A percentile compares a stretch with the other conserved stretches of the same genome.
Evolutionary conservation across 2,329 filamentous ascomycete species (phyloP).

Genomic region (Beauveria sp.): DNA sequence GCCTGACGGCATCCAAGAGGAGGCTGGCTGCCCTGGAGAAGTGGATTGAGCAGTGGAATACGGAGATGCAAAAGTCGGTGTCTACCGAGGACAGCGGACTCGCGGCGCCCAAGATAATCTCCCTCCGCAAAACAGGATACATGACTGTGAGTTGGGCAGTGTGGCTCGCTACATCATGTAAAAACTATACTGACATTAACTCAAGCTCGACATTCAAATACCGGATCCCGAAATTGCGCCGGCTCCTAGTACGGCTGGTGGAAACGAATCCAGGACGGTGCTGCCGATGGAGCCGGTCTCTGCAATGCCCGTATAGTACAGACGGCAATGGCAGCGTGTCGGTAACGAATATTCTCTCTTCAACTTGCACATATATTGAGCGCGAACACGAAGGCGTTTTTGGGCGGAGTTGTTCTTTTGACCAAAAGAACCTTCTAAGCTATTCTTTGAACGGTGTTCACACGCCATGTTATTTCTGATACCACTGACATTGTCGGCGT

Average conservation of each 20-base stretch:
- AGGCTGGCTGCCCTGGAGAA: constrained; percentile 62
- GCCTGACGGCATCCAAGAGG: constrained; percentile 67
- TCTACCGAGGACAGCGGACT: constrained; percentile 40
- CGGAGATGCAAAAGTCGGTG: constrained; percentile 51
- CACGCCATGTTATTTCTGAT: constrained; percentile 3
- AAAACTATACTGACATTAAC: neutral
- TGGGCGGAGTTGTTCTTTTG: neutral
- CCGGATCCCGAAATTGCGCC: constrained; percentile 65
- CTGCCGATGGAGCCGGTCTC: constrained; percentile 26
- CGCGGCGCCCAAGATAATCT: constrained; percentile 62
- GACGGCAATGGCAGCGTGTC: neutral
- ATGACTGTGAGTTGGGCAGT: constrained; percentile 55
- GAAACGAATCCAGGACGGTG: constrained; percentile 28
- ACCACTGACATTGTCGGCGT: constrained; percentile 9
- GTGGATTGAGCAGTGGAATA: constrained; percentile 86
- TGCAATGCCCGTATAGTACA: constrained; percentile 15
- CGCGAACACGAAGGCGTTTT: neutral
- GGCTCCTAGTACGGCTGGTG: constrained; percentile 35
- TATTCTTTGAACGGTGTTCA: neutral
- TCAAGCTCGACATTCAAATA: constrained; percentile 70
- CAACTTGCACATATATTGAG: neutral
- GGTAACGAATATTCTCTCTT: neutral
- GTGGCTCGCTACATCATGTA: neutral
- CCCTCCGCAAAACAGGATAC: constrained; percentile 76
- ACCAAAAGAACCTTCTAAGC: neutral